These are phyloP conservation scores for Pinus tabuliformis DNA, from an alignment of 75 land plant species.

Conservation along the genomic window DNA sequence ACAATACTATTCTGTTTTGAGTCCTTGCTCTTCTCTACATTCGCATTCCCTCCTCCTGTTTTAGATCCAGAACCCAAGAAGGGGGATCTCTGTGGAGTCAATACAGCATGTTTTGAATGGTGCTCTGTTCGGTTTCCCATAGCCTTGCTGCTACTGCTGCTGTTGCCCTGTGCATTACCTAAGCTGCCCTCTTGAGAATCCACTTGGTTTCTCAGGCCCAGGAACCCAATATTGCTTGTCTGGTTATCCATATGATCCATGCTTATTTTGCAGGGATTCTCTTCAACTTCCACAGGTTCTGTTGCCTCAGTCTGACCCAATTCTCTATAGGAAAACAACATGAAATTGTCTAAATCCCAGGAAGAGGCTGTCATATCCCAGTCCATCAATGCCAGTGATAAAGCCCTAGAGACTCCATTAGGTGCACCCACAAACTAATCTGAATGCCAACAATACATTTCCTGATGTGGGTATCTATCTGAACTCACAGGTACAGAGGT, in stretches of 20 bases:
- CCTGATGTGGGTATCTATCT: not conserved
- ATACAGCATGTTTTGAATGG: not conserved
- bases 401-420: not conserved
- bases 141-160: not conserved
- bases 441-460: not conserved
- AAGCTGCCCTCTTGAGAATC: slow-evolving; percentile 7
- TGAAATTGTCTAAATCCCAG: not conserved
- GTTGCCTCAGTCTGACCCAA: not conserved
- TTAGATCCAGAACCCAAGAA: slow-evolving; percentile 7
- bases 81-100: not conserved
- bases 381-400: not conserved
- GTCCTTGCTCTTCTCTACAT: not conserved
- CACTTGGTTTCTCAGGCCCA: slow-evolving; percentile 2
- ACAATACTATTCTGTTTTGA: slow-evolving; percentile 5
- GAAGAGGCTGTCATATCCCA: not conserved
- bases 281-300: not conserved
- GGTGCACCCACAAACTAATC: not conserved
- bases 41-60: not conserved
- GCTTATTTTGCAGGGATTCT: not conserved
- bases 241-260: not conserved
- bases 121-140: not conserved
- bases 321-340: not conserved
- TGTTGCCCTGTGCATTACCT: not conserved
- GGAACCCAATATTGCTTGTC: not conserved
- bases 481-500: not conserved